Evolutionary conservation across 139 green algal species (phyloP), one percentile per base, ranked within the genome.

Genomic region (Deuterostichococcus epilithicus): DNA sequence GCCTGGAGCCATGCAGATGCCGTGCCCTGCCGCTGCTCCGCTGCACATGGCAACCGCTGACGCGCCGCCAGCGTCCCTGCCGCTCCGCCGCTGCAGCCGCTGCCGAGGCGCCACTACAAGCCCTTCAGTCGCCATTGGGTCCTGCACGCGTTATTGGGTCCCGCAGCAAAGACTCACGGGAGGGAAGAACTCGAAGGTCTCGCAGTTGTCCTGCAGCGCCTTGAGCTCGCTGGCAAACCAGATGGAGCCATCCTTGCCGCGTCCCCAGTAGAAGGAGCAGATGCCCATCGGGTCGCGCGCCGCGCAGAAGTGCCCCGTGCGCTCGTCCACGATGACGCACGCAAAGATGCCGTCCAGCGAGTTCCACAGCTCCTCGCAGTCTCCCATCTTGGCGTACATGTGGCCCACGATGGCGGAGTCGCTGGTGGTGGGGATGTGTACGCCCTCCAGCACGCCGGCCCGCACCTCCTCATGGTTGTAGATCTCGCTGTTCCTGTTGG

Each of bases 191-290:
- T 94, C 81, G 70, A 94, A 85, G 22, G 69, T 73, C 28, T 77
- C 80, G 79, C 82, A 89, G n/a, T 80, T 67, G 36, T 79, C 82
- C 87, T 97, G 91, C 68, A 98, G 82, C 35, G 91, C 92, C 90
- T 99, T 99, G 92, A 99, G 98, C 81, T 99, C 96, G 39, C 81
- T 92, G 30, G 93, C 85, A 63, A 97, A 92, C 96, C 96, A 99
- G 1, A 94, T 82, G 45, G 80, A 87, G 52, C 96, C 96, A 69
- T 96, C 89, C 4, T 78, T 71, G 67, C 84, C 88, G 73, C 82
- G 86, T 58, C 96, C 96, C 78, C 94, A 98, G 89, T 99, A 99
- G 76, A 99, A 76, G 38, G 92, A 90, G 74, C 90, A 96, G 70
- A 98, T 94, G 74, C 96, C 96, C 38, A 99, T 95, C 35, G 93